Percentiles rank a stretch among this genome's conserved stretches.
phyloP scores from a whole-genome alignment of 2,329 filamentous ascomycete species.

The Neurospora sp. region DNA sequence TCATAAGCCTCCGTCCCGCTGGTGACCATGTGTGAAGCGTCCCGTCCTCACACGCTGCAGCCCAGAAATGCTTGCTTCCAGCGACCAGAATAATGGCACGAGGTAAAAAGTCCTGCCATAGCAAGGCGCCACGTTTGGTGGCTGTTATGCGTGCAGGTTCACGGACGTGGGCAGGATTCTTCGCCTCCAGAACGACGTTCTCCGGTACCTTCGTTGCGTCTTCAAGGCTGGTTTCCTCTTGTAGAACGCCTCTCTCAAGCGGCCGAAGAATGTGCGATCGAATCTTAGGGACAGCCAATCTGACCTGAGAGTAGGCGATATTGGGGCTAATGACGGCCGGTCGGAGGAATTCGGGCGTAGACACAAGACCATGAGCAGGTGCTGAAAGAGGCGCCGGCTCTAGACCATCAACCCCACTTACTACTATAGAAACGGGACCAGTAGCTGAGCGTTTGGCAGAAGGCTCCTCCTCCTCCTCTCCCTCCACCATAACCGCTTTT shows the following conservation, averaged over 20 bases:
- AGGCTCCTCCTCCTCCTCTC: constrained; percentile 62
- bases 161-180: constrained; percentile 66
- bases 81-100: constrained; percentile 81
- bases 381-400: constrained; percentile 61
- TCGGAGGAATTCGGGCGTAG: constrained; percentile 74
- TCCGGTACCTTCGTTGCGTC: constrained; percentile 55
- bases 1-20: constrained; percentile 76
- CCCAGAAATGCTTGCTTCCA: constrained; percentile 85
- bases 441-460: constrained; percentile 43
- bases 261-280: constrained; percentile 74
- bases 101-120: constrained; percentile 94
- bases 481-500: constrained; percentile 64
- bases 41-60: constrained; percentile 86
- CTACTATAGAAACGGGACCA: constrained; percentile 64
- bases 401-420: constrained; percentile 68
- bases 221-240: constrained; percentile 42
- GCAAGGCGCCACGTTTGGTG: constrained; percentile 64
- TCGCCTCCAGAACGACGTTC: constrained; percentile 76
- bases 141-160: constrained; percentile 81
- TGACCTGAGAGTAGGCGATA: constrained; percentile 70
- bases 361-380: constrained; percentile 49
- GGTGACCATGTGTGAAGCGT: constrained; percentile 87
- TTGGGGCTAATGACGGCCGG: constrained; percentile 80
- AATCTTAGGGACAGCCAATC: constrained; percentile 80
- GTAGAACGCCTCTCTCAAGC: constrained; percentile 56